Percentiles rank a stretch among this genome's conserved stretches.
Evolutionary conservation across 306 rosid species (phyloP).

Genomic region (Urtica urens): DNA sequence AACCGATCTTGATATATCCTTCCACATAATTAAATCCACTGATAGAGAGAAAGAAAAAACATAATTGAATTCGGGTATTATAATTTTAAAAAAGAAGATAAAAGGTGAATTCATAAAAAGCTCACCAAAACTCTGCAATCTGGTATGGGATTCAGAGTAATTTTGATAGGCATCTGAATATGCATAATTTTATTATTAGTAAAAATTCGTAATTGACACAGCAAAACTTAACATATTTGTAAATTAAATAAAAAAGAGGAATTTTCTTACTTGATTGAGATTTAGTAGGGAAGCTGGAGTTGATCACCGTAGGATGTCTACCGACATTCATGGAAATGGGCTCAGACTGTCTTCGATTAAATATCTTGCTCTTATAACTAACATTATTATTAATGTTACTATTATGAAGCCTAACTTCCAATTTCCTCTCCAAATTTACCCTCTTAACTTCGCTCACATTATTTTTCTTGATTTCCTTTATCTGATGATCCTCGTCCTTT

Average conservation of each 20-base stretch:
- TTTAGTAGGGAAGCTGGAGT: constrained; percentile 15
- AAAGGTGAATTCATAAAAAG: constrained; percentile 6
- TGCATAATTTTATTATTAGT: background rate
- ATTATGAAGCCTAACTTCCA: constrained; percentile 11
- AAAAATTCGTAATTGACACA: background rate
- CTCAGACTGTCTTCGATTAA: background rate
- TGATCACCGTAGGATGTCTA: constrained; percentile 34
- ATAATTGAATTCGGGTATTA: constrained; percentile 3
- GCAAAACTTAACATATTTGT: background rate
- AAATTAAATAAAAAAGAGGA: constrained; percentile 1
- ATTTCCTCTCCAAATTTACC: constrained; percentile 6
- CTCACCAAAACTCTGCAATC: constrained; percentile 73
- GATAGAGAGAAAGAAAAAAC: constrained; percentile 7
- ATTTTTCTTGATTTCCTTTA: constrained; percentile 39
- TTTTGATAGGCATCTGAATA: constrained; percentile 24
- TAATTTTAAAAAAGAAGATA: background rate
- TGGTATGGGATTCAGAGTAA: constrained; percentile 56
- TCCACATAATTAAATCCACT: constrained; percentile 93
- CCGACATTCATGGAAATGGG: constrained; percentile 18
- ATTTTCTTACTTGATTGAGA: constrained; percentile 28
- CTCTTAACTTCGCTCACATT: constrained; percentile 27
- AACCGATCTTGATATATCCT: constrained; percentile 69
- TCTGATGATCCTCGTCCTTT: constrained; percentile 38
- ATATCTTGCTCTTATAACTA: background rate
- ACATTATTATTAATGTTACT: constrained; percentile 23